Base-by-base conservation (phyloP, 805 yeast genomes). In the Middelhovenomyces tepae region DNA sequence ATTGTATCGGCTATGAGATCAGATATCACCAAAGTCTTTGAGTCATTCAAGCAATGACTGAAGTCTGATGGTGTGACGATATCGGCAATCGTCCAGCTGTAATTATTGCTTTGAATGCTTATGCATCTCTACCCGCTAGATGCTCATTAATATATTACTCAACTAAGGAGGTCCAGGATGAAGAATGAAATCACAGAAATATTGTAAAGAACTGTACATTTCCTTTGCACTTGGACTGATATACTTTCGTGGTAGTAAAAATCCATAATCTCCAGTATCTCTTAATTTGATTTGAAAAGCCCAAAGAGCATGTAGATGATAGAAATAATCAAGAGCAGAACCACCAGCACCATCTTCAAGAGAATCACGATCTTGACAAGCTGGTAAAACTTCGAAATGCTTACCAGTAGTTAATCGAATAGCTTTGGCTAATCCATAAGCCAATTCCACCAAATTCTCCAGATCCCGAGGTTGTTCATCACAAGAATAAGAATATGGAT, bases 261-360 rank as follows among this genome's bases (percentile, higher is more conserved):
- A 85, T 1, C 95, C 95, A 48, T 80, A 87, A 31, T 73, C 67
- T 0, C 94, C 94, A 13, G 79, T 71, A 50, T 84, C 94, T 48
- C 94, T 67, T 35, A 85, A 61, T 56, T 84, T 82, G 37, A 85
- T 59, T 48, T 82, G 93, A 56, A 77, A 78, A 1, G 94, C 93
- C 86, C 87, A 82, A 46, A 65, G 72, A 1, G 91, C 91, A 38
- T 76, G 69, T 48, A 76, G 72, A 55, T 81, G 85, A 50, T 83
- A 84, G 89, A 83, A 79, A 51, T 67, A 84, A 48, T 84, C 94
- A 46, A 84, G 62, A 1, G 83, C 78, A 2, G 84, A 71, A 2
- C 94, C 94, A 4, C 86, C 68, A 13, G 78, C 80, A 2, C 91
- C 87, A 53, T 82, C 91, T n/a, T n/a, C n/a, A 2, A 78, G 69